Evolutionary conservation across 352 stramenopile species (phyloP).

Genomic region (Pythium dissimile): DNA sequence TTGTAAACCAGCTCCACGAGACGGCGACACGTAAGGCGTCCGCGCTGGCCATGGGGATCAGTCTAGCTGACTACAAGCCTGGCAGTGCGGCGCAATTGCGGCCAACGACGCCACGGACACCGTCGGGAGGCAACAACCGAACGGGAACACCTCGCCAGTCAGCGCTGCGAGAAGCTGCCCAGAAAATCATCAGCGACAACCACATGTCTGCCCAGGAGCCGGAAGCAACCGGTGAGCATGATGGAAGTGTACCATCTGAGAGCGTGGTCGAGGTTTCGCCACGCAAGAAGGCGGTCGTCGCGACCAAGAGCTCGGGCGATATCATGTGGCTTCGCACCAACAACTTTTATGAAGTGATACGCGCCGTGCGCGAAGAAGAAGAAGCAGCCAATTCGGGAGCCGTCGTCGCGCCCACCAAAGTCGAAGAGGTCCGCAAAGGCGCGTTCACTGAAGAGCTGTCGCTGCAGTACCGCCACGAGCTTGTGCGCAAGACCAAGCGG

Average conservation of each 20-base stretch:
- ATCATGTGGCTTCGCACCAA: background rate
- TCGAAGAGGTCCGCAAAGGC: constrained; percentile 44
- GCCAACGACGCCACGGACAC: constrained; percentile 1
- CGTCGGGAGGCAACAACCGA: background rate
- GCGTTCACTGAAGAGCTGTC: constrained; percentile 48
- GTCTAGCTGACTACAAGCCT: background rate
- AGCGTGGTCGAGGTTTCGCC: background rate
- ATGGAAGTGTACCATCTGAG: background rate
- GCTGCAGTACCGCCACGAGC: constrained; percentile 48
- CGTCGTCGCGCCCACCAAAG: background rate
- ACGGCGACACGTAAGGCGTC: constrained; percentile 14
- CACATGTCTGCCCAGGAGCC: background rate
- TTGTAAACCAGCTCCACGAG: constrained; percentile 30
- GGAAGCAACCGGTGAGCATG: background rate
- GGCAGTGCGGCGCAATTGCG: background rate
- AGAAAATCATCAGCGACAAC: constrained; percentile 30
- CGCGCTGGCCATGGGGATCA: constrained; percentile 3
- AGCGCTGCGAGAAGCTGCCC: constrained; percentile 36
- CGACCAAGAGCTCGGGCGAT: background rate
- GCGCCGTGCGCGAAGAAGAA: background rate
- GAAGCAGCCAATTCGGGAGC: background rate
- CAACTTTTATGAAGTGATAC: constrained; percentile 8
- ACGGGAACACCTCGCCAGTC: constrained; percentile 3
- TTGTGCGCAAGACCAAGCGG: constrained; percentile 54
- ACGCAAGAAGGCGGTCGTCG: background rate